Evolutionary conservation across 768 basidiomycete species (phyloP).

Genomic region (Termitomyces sp.): DNA sequence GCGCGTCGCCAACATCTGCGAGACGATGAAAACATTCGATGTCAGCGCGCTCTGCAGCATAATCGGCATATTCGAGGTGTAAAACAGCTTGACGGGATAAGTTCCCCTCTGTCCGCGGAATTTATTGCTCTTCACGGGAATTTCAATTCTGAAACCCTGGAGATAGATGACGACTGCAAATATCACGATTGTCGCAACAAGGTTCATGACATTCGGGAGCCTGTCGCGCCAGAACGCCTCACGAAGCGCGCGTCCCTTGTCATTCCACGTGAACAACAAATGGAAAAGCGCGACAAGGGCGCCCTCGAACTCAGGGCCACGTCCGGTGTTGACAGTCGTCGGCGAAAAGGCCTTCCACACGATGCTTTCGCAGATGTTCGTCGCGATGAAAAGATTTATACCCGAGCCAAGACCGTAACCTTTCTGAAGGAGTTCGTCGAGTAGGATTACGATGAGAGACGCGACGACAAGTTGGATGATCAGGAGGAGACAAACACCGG

Average conservation of each 20-base stretch:
- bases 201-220: slow-evolving; percentile 96
- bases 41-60: slow-evolving; percentile 96
- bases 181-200: slow-evolving; percentile 86
- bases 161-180: slow-evolving; percentile 97
- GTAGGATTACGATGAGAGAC: slow-evolving; percentile 93
- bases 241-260: slow-evolving; percentile 93
- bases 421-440: slow-evolving; percentile 98
- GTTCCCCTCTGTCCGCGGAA: slow-evolving; percentile 95
- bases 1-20: slow-evolving; percentile 88
- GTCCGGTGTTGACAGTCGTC: slow-evolving; percentile 96
- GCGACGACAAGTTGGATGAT: slow-evolving; percentile 95
- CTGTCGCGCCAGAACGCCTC: slow-evolving; percentile 99
- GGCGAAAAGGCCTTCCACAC: slow-evolving; percentile 99
- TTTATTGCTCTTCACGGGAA: slow-evolving; percentile 94
- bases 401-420: slow-evolving; percentile 98
- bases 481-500: slow-evolving; percentile 93
- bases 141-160: slow-evolving; percentile 98
- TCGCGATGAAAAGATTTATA: slow-evolving; percentile 98
- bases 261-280: slow-evolving; percentile 95
- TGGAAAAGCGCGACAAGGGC: slow-evolving; percentile 97
- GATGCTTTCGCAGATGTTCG: slow-evolving; percentile 99
- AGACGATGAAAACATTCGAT: slow-evolving; percentile 92
- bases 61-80: slow-evolving; percentile 99
- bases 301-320: slow-evolving; percentile 97
- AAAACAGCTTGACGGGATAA: slow-evolving; percentile 98